Evolutionary conservation across 192 early-diverging fungal genomes (phyloP).

Genomic region (Rhizoclosmatium globosum): DNA sequence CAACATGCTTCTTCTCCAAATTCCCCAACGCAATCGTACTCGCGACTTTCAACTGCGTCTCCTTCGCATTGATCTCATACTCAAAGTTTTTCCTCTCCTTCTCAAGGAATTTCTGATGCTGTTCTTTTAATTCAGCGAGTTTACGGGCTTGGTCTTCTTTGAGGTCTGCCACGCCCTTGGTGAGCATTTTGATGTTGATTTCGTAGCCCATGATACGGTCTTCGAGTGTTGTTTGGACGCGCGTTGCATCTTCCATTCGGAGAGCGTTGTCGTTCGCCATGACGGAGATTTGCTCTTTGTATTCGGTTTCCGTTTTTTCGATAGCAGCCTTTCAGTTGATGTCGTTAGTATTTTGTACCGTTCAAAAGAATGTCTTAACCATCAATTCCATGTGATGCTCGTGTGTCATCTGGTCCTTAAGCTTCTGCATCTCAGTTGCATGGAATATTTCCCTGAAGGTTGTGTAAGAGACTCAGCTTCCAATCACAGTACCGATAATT

Average conservation of each 20-base stretch:
- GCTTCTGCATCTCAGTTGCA: constrained; percentile 34
- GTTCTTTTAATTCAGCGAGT: constrained; percentile 25
- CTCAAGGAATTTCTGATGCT: constrained; percentile 30
- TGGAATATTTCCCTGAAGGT: constrained; percentile 32
- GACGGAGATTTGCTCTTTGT: constrained; percentile 30
- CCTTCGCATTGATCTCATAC: constrained; percentile 43
- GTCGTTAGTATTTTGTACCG: background rate
- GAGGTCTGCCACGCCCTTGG: constrained; percentile 30
- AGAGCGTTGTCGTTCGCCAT: constrained; percentile 23
- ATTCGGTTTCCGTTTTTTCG: constrained; percentile 35
- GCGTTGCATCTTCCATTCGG: constrained; percentile 26
- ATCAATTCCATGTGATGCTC: constrained; percentile 37
- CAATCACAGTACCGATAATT: background rate
- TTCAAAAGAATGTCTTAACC: constrained; percentile 13
- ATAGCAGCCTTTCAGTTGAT: constrained; percentile 25
- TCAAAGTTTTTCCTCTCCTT: constrained; percentile 48
- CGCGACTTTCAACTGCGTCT: constrained; percentile 57
- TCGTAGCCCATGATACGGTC: constrained; percentile 26
- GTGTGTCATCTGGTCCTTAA: constrained; percentile 24
- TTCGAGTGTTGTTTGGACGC: constrained; percentile 34
- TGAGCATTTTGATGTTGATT: constrained; percentile 40
- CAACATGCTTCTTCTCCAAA: constrained; percentile 46
- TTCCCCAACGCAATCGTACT: constrained; percentile 46
- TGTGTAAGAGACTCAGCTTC: background rate
- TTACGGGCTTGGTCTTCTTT: constrained; percentile 37